These are phyloP conservation scores for Arthroderma sp. DNA, from an alignment of 2,329 filamentous ascomycete genomes.

Conservation along the genomic window DNA sequence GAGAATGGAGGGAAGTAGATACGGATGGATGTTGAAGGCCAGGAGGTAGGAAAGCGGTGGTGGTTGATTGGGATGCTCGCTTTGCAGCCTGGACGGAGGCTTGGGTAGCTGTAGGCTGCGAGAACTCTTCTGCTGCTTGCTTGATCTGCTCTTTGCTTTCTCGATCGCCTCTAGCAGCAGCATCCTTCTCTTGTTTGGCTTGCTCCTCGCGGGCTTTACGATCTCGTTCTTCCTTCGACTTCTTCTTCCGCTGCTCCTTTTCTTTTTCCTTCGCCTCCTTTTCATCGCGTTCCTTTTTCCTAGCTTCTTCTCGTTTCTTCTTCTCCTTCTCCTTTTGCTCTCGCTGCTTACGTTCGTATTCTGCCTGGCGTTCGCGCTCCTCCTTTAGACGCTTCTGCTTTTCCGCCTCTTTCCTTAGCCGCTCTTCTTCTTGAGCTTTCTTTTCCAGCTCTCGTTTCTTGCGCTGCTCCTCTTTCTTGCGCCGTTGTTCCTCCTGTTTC, in stretches of 20 bases:
- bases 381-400: constrained; percentile 66
- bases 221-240: constrained; percentile 49
- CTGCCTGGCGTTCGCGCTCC: constrained; percentile 72
- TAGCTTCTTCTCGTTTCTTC: constrained; percentile 56
- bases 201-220: constrained; percentile 33
- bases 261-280: constrained; percentile 55
- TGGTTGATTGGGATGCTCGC: constrained; percentile 45
- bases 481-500: constrained; percentile 65
- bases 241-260: constrained; percentile 53
- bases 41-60: constrained; percentile 41
- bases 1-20: constrained; percentile 51
- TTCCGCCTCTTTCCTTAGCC: constrained; percentile 71
- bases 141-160: constrained; percentile 37
- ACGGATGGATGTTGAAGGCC: constrained; percentile 42
- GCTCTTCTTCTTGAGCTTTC: constrained; percentile 82
- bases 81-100: constrained; percentile 21
- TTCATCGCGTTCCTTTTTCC: constrained; percentile 63
- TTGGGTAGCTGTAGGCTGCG: constrained; percentile 14
- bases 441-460: constrained; percentile 84
- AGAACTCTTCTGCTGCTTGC: constrained; percentile 27
- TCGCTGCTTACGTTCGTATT: constrained; percentile 69
- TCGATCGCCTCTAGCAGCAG: constrained; percentile 31
- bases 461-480: constrained; percentile 76
- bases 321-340: constrained; percentile 72
- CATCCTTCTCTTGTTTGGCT: constrained; percentile 42